phyloP scores from a whole-genome alignment of 1,139 yeast species.

The Yamadazyma buinensis region DNA sequence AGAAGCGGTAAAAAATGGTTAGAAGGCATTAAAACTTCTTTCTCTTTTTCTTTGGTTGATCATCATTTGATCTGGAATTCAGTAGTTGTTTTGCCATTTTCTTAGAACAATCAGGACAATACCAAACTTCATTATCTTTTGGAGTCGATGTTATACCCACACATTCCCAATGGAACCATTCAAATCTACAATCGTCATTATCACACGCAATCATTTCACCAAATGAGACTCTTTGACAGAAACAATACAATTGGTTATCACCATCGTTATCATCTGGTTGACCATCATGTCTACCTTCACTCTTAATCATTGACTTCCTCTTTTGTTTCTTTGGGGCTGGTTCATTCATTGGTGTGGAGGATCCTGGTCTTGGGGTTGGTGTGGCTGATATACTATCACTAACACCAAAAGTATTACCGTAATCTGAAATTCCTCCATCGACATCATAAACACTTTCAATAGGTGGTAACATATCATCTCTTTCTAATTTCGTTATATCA shows the following conservation, averaged over 20 bases:
- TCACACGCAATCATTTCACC: slow-evolving; percentile 96
- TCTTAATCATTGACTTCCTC: slow-evolving; percentile 21
- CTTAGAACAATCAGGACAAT: slow-evolving; percentile 64
- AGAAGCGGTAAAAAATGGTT: too few species aligned
- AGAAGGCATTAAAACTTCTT: slow-evolving; percentile 31
- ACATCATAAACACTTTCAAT: slow-evolving; percentile 28
- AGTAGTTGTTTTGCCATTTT: slow-evolving; percentile 39
- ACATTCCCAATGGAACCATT: slow-evolving; percentile 87
- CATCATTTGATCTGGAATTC: too few species aligned
- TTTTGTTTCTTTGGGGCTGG: slow-evolving; percentile 23
- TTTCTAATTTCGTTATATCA: slow-evolving; percentile 71
- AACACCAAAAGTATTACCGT: slow-evolving; percentile 15
- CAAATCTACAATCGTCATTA: slow-evolving; percentile 72
- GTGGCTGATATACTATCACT: slow-evolving; percentile 22
- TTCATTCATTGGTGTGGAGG: slow-evolving; percentile 20
- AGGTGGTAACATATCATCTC: slow-evolving; percentile 74
- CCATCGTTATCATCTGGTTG: slow-evolving; percentile 53
- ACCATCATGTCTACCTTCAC: slow-evolving; percentile 14
- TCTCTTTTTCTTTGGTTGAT: slow-evolving; percentile 27
- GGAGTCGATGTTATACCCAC: slow-evolving; percentile 76
- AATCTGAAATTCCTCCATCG: slow-evolving; percentile 11
- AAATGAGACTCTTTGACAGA: slow-evolving; percentile 80
- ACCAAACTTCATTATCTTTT: slow-evolving; percentile 63
- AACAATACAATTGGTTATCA: slow-evolving; percentile 64
- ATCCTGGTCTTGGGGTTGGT: slow-evolving; percentile 28